Percentiles rank a stretch among this genome's conserved stretches.
These are phyloP conservation scores for Fusarium oligoseptatum DNA, from an alignment of 2,329 filamentous ascomycete species.

Conservation along the genomic window DNA sequence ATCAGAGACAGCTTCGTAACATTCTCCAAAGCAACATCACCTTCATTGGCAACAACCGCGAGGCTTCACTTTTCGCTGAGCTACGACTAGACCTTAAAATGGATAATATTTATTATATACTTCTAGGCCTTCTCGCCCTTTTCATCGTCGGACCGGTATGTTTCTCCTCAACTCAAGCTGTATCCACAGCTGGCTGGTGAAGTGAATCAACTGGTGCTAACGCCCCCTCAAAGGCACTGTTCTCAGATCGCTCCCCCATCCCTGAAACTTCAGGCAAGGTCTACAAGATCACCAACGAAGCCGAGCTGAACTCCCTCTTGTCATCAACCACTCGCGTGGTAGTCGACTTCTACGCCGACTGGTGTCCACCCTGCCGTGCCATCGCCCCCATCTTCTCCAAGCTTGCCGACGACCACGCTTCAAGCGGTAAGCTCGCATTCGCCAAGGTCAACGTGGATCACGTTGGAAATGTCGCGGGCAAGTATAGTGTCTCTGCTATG, in stretches of 20 bases:
- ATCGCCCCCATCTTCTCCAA: slow-evolving; percentile 77
- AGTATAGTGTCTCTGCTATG: slow-evolving; percentile 88
- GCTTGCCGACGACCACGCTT: slow-evolving; percentile 37
- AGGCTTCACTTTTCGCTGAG: neutral
- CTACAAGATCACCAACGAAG: slow-evolving; percentile 48
- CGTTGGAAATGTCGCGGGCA: slow-evolving; percentile 77
- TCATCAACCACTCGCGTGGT: slow-evolving; percentile 70
- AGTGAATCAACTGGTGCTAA: slow-evolving; percentile 7
- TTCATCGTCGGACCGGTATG: slow-evolving; percentile 33
- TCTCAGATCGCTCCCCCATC: slow-evolving; percentile 50
- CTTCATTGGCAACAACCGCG: neutral
- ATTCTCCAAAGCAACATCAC: neutral
- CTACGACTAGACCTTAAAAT: slow-evolving; percentile 5
- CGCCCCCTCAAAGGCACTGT: slow-evolving; percentile 18
- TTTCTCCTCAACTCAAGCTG: neutral
- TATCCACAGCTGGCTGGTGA: neutral
- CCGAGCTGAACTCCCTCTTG: slow-evolving; percentile 46
- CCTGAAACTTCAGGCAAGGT: slow-evolving; percentile 57
- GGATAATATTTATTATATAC: slow-evolving; percentile 38
- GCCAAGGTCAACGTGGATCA: slow-evolving; percentile 92
- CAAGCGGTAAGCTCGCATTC: slow-evolving; percentile 73
- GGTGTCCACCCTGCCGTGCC: slow-evolving; percentile 93
- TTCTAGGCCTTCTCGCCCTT: slow-evolving; percentile 33
- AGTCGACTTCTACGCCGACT: slow-evolving; percentile 87
- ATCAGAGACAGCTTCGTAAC: neutral